Base-by-base conservation (phyloP, 1,139 yeast species). In the Meyerozyma sp. region DNA sequence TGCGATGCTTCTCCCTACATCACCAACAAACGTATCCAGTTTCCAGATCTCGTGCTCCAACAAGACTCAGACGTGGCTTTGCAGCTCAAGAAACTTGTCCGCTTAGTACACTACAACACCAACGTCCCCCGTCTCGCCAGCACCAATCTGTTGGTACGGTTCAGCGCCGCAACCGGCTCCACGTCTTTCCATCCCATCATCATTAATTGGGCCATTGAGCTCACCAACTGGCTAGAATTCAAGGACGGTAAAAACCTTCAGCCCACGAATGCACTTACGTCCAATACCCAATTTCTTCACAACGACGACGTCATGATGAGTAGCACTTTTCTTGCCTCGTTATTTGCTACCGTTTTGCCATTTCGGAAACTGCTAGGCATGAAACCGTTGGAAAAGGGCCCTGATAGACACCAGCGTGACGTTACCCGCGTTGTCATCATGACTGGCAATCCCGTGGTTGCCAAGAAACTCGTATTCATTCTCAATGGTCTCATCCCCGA, bases 401-500 rank as follows among this genome's bases (percentile, higher is more conserved):
- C 49, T 6, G 14, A 40, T 28, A 36, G 45, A 37, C 11, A 39
- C 13, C 36, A 40, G 9, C 61, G 63, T 29, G 75, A 71, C 40
- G 56, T 70, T 3, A 65, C 77, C 4, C 65, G 84, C 43, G 65
- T 80, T 0, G 81, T 79, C 3, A 65, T 80, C 5, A 70, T 79
- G 76, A 79, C 85, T 0, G 78, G 81, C 6, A 81, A 80, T 51
- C 79, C 82, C 20, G 75, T 75, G 26, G 82, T 80, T 8, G 84
- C 85, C 0, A 81, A 79, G 51, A 79, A 79, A 54, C 61, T 81
- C 45, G 62, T 80, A 0, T 80, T 79, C 46, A 75, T 81, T 8
- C 51, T 81, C 13, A 71, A 79, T 45, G 84, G 80, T 0, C 51
- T 79, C 32, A 58, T 76, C 8, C 72, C 76, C 11, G 23, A 25